Conservation (phyloP, 1,139 yeast species). For the Geotrichum siamense region DNA sequence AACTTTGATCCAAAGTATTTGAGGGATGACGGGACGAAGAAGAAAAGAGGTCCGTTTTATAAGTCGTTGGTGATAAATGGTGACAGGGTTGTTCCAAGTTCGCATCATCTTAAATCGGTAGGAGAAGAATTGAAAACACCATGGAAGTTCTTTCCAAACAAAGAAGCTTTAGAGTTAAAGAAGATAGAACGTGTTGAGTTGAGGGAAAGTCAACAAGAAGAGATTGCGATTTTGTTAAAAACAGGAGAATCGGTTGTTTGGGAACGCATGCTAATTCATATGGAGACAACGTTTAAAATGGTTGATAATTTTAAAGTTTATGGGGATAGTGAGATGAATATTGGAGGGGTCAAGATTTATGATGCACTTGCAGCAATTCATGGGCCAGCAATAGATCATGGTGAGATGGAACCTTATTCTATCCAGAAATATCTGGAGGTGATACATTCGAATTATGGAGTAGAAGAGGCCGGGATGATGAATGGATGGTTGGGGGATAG, state of each 20-base stretch:
- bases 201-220: slow-evolving; percentile 22
- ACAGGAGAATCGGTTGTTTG: slow-evolving; percentile 36
- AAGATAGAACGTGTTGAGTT: not conserved
- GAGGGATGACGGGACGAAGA: too few relatives aligned
- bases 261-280: slow-evolving; percentile 36
- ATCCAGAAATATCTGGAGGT: slow-evolving; percentile 25
- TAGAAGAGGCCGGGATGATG: slow-evolving; percentile 13
- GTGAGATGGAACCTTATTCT: slow-evolving; percentile 29
- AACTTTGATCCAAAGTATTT: too few relatives aligned
- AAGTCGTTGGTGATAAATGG: slow-evolving; percentile 1
- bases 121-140: not conserved
- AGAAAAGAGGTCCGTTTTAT: slow-evolving; percentile 1
- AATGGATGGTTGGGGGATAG: slow-evolving; percentile 36
- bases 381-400: slow-evolving; percentile 20
- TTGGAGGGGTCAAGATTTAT: slow-evolving; percentile 32
- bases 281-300: slow-evolving; percentile 32
- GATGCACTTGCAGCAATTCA: slow-evolving; percentile 32
- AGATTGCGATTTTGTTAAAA: slow-evolving; percentile 32
- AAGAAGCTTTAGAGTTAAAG: not conserved
- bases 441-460: slow-evolving; percentile 20
- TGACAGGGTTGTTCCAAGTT: not conserved
- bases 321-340: slow-evolving; percentile 31
- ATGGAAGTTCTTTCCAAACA: not conserved
- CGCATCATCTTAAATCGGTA: not conserved
- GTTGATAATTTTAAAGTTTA: slow-evolving; percentile 33